These are phyloP conservation scores for Schrenkiella parvula DNA, from an alignment of 345 rosid genomes.

Conservation along the genomic window DNA sequence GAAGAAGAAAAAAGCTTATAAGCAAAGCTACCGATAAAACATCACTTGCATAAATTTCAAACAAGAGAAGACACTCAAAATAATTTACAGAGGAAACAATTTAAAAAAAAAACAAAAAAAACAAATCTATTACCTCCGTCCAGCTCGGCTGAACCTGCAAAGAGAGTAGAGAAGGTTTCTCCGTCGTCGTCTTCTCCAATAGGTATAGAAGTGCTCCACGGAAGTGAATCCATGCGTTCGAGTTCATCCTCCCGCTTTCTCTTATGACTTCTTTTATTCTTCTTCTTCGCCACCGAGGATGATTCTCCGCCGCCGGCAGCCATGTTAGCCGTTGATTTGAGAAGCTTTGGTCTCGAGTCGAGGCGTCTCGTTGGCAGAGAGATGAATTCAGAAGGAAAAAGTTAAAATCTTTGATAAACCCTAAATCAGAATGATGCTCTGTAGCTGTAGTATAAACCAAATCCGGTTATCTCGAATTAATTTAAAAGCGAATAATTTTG, in stretches of 20 bases:
- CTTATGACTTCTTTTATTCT: constrained; percentile 39
- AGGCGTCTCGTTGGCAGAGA: constrained; percentile 12
- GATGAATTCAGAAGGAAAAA: neutral
- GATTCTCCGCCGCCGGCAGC: neutral
- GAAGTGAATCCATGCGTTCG: constrained; percentile 52
- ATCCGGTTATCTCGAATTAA: neutral
- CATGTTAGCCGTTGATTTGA: constrained; percentile 6
- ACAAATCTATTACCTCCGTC: constrained; percentile 56
- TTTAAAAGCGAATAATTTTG: neutral
- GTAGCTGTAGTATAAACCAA: neutral
- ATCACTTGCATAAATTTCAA: neutral
- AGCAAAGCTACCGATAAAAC: neutral
- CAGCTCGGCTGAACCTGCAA: constrained; percentile 58
- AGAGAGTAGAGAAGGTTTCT: constrained; percentile 46
- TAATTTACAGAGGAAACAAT: neutral
- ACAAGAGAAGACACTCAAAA: neutral
- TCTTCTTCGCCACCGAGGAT: constrained; percentile 20
- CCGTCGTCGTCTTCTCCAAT: constrained; percentile 40
- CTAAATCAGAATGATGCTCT: constrained; percentile 7
- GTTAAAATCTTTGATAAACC: constrained; percentile 7
- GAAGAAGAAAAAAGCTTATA: neutral
- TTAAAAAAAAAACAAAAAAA: neutral
- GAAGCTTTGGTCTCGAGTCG: neutral
- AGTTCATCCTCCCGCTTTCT: constrained; percentile 35
- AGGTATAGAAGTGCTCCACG: constrained; percentile 54